A percentile compares a stretch with the other conserved stretches of the same genome.
phyloP scores from a whole-genome alignment of 2,329 filamentous ascomycete species.

The Neurospora sp. region DNA sequence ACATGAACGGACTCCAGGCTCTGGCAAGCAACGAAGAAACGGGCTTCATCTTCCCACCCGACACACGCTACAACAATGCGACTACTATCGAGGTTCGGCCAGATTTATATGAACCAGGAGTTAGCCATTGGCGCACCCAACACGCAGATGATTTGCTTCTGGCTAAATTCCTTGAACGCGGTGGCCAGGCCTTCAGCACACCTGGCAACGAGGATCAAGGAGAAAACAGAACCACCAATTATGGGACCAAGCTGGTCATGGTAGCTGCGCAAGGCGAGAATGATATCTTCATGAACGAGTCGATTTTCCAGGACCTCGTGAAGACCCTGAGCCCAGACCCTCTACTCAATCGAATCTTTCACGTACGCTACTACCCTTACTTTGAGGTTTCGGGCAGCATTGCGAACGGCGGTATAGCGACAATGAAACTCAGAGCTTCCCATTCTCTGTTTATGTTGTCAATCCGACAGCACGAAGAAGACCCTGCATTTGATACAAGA shows the following conservation, averaged over 20 bases:
- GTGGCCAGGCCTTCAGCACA: not conserved
- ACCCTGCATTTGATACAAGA: not conserved
- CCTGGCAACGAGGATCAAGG: not conserved
- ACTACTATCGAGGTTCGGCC: not conserved
- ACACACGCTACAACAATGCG: not conserved
- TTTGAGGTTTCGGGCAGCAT: not conserved
- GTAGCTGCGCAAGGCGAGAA: accelerated
- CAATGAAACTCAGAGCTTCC: not conserved
- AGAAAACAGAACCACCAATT: not conserved
- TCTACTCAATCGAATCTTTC: not conserved
- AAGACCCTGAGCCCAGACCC: not conserved
- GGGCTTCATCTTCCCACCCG: not conserved
- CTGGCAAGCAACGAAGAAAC: not conserved
- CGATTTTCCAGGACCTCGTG: not conserved
- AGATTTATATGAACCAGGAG: not conserved
- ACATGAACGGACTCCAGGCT: not conserved
- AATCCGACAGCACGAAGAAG: not conserved
- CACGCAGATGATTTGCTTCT: not conserved
- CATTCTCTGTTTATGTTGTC: not conserved
- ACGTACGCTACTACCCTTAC: not conserved
- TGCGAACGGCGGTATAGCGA: not conserved
- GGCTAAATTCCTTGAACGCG: not conserved
- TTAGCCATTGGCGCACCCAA: not conserved
- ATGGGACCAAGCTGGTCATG: not conserved
- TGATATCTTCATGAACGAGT: not conserved